Evolutionary conservation across 169 alveolate species (phyloP).

Genomic region (Fabrea salina): DNA sequence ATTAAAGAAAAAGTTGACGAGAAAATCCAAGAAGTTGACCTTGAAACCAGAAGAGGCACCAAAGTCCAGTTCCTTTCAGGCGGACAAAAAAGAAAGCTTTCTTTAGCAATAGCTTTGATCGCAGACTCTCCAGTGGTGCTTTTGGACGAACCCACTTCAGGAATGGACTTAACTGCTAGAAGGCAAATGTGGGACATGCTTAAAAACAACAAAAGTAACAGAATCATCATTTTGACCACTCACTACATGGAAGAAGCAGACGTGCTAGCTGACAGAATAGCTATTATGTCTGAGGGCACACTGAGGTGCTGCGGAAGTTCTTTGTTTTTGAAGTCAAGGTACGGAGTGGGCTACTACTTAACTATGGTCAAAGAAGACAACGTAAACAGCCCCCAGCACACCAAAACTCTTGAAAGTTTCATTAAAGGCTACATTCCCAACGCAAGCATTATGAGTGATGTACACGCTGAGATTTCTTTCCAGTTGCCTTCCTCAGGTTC

Average conservation of each 20-base stretch:
- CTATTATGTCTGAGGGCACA: conserved; percentile 66
- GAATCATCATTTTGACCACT: conserved; percentile 70
- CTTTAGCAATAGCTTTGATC: conserved; percentile 82
- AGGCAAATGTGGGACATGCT: conserved; percentile 84
- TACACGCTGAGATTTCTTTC: conserved; percentile 17
- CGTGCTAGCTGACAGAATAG: conserved; percentile 77
- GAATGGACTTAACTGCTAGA: conserved; percentile 84
- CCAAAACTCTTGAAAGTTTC: not conserved
- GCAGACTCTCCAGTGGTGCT: conserved; percentile 81
- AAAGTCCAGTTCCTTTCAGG: conserved; percentile 72
- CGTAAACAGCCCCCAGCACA: not conserved
- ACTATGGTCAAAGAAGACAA: conserved; percentile 14
- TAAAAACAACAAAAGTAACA: conserved; percentile 45
- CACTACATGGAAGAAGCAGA: conserved; percentile 84
- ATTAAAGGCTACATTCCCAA: not conserved
- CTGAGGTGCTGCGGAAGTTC: conserved; percentile 75
- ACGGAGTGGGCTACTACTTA: conserved; percentile 70
- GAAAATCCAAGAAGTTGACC: conserved; percentile 72
- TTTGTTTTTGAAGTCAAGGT: conserved; percentile 65
- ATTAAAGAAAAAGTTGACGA: conserved; percentile 54
- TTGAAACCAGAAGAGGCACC: conserved; percentile 50
- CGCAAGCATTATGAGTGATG: not conserved
- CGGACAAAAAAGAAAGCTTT: conserved; percentile 82
- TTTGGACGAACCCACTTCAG: conserved; percentile 90
- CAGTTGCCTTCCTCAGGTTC: conserved; percentile 63